Evolutionary conservation across 352 stramenopile species (phyloP).

Genomic region (Blastocystis sp.): DNA sequence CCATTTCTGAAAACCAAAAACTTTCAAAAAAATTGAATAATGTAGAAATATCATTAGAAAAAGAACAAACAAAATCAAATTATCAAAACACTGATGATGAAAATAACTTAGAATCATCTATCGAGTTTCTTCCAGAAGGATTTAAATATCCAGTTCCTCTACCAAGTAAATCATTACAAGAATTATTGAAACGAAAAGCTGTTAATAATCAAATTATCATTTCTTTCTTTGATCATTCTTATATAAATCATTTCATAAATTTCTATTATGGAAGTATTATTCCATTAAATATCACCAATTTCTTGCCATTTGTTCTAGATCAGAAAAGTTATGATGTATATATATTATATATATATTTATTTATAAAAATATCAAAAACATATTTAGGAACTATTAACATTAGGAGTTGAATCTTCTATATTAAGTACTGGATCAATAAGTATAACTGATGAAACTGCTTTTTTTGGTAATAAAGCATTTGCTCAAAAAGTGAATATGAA

Average conservation of each 20-base stretch:
- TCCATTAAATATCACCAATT: constrained; percentile 31
- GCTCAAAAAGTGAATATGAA: constrained; percentile 36
- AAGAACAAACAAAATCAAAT: too few species aligned
- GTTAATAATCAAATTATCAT: constrained; percentile 36
- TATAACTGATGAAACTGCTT: constrained; percentile 5
- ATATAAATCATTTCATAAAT: constrained; percentile 18
- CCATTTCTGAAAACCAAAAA: too few species aligned
- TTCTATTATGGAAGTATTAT: constrained; percentile 33
- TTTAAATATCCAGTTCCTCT: too few species aligned
- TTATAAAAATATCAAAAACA: too few species aligned
- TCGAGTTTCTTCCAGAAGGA: too few species aligned
- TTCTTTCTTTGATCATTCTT: constrained; percentile 34
- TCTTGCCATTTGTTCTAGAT: constrained; percentile 31
- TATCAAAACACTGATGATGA: too few species aligned
- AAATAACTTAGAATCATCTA: too few species aligned
- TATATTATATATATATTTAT: too few species aligned
- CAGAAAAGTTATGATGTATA: constrained; percentile 18
- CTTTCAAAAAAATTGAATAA: too few species aligned
- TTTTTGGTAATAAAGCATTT: constrained; percentile 7
- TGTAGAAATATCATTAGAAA: too few species aligned
- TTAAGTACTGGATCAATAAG: constrained; percentile 4
- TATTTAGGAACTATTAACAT: too few species aligned
- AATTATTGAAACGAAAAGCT: constrained; percentile 3
- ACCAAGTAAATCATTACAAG: too few species aligned
- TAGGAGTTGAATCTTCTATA: constrained; percentile 6